Conservation (phyloP, 1,139 yeast genomes). For the Meyerozyma athensensis region DNA sequence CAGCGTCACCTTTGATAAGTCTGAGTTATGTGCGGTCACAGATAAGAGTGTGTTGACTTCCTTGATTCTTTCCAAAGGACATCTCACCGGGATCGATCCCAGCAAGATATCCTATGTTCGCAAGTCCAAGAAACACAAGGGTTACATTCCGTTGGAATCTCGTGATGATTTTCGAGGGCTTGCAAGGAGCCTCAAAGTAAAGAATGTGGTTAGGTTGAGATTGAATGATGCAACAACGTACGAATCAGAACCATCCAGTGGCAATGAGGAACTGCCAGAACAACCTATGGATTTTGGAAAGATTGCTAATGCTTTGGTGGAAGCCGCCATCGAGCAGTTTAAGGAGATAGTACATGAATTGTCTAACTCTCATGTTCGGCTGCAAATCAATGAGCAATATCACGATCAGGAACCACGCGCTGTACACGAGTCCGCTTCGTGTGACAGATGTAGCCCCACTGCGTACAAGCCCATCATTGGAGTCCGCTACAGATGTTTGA, state of each 20-base stretch:
- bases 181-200: conserved; percentile 43
- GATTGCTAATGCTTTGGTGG: conserved; percentile 23
- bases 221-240: conserved; percentile 17
- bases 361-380: background rate
- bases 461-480: conserved; percentile 44
- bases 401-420: conserved; percentile 2
- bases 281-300: conserved; percentile 16
- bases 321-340: conserved; percentile 22
- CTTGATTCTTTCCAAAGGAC: background rate
- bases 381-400: background rate
- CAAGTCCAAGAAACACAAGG: conserved; percentile 40
- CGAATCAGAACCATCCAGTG: conserved; percentile 5
- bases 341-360: conserved; percentile 15
- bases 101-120: conserved; percentile 15
- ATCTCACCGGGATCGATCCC: background rate
- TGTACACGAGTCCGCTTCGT: conserved; percentile 62
- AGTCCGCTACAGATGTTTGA: conserved; percentile 48
- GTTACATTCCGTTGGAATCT: conserved; percentile 36
- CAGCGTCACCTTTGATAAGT: background rate
- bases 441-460: conserved; percentile 68
- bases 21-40: background rate
- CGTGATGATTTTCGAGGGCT: conserved; percentile 42
- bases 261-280: conserved; percentile 9
- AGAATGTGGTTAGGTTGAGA: conserved; percentile 30
- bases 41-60: background rate